Conservation (phyloP, 2,329 filamentous ascomycete genomes). For the Metarhizium guizhouense region DNA sequence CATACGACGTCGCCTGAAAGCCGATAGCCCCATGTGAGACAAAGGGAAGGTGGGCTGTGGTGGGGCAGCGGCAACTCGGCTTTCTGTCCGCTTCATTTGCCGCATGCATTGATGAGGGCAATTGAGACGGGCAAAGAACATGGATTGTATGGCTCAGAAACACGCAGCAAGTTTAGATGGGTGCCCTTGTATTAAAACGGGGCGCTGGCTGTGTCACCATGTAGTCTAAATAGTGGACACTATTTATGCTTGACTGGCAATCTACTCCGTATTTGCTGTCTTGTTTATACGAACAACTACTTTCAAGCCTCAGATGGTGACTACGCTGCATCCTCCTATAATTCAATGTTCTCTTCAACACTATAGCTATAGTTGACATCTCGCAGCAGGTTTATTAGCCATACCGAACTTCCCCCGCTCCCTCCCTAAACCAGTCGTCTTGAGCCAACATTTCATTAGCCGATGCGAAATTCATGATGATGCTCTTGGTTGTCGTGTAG, state of each 20-base stretch:
- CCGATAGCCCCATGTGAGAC: background rate
- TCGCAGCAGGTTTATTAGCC: slow-evolving; percentile 10
- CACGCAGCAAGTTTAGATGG: background rate
- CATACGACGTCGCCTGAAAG: background rate
- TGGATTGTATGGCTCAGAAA: background rate
- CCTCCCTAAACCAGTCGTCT: slow-evolving; percentile 63
- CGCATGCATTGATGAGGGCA: background rate
- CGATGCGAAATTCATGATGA: slow-evolving; percentile 59
- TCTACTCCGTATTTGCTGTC: too few species aligned
- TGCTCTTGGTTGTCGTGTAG: slow-evolving; percentile 55
- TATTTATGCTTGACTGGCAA: too few species aligned
- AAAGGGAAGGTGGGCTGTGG: background rate
- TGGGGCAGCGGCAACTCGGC: background rate
- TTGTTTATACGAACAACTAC: too few species aligned
- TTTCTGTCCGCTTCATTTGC: background rate
- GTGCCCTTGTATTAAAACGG: background rate
- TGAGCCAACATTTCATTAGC: slow-evolving; percentile 38
- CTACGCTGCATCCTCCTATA: too few species aligned
- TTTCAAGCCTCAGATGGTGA: too few species aligned
- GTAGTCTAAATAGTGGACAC: background rate
- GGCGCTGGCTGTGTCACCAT: background rate
- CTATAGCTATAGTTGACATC: too few species aligned
- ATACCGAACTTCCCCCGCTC: slow-evolving; percentile 37
- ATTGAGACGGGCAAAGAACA: background rate
- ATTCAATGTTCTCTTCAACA: too few species aligned